Percentiles rank a stretch among this genome's conserved stretches.
These are phyloP conservation scores for Raffaelea albimanens DNA, from an alignment of 2,329 filamentous ascomycete genomes.

Conservation along the genomic window DNA sequence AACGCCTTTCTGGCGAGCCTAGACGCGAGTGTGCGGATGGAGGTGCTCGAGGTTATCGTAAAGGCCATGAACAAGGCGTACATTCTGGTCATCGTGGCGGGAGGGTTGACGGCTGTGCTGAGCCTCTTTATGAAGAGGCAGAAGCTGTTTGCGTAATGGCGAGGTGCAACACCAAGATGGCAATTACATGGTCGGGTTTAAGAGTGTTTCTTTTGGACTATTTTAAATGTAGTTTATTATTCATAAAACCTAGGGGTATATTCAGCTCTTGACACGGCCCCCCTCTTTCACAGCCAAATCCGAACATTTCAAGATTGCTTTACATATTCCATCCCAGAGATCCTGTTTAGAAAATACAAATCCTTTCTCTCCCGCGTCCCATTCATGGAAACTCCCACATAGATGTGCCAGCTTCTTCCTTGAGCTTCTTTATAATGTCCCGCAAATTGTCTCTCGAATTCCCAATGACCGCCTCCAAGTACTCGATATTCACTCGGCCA, in stretches of 20 bases:
- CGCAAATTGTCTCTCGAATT: not conserved
- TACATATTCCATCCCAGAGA: too few species aligned
- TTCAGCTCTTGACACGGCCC: too few species aligned
- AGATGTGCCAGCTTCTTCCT: too few species aligned
- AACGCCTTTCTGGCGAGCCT: not conserved
- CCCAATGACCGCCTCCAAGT: not conserved
- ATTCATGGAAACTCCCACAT: too few species aligned
- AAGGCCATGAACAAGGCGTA: not conserved
- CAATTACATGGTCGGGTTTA: not conserved
- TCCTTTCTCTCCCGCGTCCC: too few species aligned
- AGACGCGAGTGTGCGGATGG: not conserved
- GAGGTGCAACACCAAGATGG: not conserved
- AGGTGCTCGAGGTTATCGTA: not conserved
- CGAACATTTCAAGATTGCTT: too few species aligned
- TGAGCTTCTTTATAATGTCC: not conserved
- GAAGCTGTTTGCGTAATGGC: not conserved
- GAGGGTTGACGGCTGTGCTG: not conserved
- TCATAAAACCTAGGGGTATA: too few species aligned
- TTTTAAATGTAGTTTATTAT: too few species aligned
- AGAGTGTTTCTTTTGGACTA: too few species aligned
- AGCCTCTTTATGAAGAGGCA: not conserved
- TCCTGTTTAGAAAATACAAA: too few species aligned
- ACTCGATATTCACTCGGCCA: not conserved
- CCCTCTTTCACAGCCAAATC: too few species aligned
- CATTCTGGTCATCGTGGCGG: slow-evolving; percentile 1